phyloP scores from a whole-genome alignment of 768 basidiomycete genomes.

The Leccinum uliginosum region DNA sequence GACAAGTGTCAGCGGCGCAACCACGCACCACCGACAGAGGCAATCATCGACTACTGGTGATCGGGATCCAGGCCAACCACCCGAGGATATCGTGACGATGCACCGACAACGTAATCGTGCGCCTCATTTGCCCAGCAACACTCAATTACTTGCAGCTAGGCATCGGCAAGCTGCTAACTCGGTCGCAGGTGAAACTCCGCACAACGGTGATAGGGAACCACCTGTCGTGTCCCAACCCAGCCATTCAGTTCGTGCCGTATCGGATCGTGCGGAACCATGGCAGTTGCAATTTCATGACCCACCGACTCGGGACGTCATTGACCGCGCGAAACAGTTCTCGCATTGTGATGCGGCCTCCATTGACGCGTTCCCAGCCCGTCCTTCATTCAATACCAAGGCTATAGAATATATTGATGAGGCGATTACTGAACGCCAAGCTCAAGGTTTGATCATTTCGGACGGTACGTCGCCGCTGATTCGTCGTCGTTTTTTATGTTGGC shows the following conservation, averaged over 20 bases:
- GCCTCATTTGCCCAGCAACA: background rate
- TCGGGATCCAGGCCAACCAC: background rate
- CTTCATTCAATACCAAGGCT: background rate
- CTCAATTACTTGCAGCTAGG: background rate
- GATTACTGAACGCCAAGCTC: background rate
- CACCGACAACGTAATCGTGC: background rate
- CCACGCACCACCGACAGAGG: background rate
- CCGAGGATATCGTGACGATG: background rate
- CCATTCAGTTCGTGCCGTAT: background rate
- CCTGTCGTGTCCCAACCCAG: too few species aligned
- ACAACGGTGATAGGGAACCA: background rate
- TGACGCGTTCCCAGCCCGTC: background rate
- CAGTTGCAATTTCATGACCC: conserved; percentile 6
- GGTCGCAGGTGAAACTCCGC: background rate
- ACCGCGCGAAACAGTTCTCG: conserved; percentile 1
- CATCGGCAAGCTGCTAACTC: background rate
- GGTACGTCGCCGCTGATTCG: background rate
- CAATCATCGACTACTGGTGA: background rate
- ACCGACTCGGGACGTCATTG: background rate
- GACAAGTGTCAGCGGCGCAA: background rate
- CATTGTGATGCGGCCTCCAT: background rate
- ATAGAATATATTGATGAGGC: conserved; percentile 1
- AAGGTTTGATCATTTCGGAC: background rate
- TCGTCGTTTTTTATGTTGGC: too few species aligned
- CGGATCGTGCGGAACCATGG: background rate